Percentiles rank a stretch among this genome's conserved stretches.
phyloP scores from a whole-genome alignment of 352 stramenopile genomes.

The Globisporangium paroecandrum region DNA sequence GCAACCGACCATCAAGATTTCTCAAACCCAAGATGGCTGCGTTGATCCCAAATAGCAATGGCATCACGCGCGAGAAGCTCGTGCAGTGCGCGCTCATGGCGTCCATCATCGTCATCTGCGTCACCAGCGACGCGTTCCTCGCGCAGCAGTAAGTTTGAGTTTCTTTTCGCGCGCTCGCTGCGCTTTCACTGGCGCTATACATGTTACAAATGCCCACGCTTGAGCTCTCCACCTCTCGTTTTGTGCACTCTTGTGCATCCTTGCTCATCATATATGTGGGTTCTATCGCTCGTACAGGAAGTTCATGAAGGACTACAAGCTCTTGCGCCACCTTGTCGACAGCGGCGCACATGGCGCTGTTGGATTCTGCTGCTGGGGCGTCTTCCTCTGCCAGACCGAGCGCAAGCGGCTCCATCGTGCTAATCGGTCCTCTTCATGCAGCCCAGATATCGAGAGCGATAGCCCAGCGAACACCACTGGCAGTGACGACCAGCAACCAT shows the following conservation, averaged over 20 bases:
- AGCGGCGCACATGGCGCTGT: conserved; percentile 52
- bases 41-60: neutral
- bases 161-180: too few relatives aligned
- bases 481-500: conserved; percentile 7
- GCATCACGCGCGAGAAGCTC: neutral
- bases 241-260: too few relatives aligned
- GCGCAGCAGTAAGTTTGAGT: conserved; percentile 32
- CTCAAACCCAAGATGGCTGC: conserved; percentile 4
- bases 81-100: conserved; percentile 37
- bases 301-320: conserved; percentile 28
- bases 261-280: neutral
- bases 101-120: conserved; percentile 42
- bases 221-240: too few relatives aligned
- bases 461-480: neutral
- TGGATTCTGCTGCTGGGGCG: conserved; percentile 50
- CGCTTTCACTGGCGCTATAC: too few relatives aligned
- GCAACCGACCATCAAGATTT: too few relatives aligned
- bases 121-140: conserved; percentile 55
- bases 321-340: conserved; percentile 65
- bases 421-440: conserved; percentile 8
- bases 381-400: conserved; percentile 50
- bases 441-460: neutral
- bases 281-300: conserved; percentile 8
- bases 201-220: too few relatives aligned
- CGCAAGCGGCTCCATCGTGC: neutral